Evolutionary conservation across 2,329 filamentous ascomycete species (phyloP).

Genomic region (Pestalotiopsis sp.): DNA sequence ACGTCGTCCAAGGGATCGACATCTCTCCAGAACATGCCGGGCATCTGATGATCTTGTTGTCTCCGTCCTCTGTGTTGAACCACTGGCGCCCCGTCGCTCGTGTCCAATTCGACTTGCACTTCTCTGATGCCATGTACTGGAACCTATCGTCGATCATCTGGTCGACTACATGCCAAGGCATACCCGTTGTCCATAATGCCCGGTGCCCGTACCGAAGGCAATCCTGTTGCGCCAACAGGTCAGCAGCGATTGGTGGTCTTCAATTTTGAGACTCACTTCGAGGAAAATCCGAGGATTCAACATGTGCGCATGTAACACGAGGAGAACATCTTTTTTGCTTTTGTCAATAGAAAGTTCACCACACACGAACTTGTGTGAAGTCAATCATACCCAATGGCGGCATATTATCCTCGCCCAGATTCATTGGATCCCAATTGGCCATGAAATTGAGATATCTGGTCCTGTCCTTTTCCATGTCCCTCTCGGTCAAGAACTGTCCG

Average conservation of each 20-base stretch:
- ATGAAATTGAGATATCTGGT: conserved; percentile 8
- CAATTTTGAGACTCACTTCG: neutral
- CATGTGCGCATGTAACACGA: conserved; percentile 9
- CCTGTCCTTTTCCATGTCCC: conserved; percentile 10
- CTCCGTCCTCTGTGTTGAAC: conserved; percentile 1
- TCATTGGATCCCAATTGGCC: conserved; percentile 10
- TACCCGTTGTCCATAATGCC: conserved; percentile 7
- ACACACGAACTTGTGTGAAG: neutral
- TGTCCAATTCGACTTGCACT: conserved; percentile 1
- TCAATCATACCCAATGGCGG: conserved; percentile 2
- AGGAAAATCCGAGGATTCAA: conserved; percentile 4
- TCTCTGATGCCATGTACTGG: neutral
- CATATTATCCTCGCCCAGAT: conserved; percentile 3
- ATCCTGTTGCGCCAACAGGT: neutral
- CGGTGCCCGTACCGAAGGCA: conserved; percentile 5
- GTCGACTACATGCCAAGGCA: neutral
- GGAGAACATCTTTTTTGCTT: conserved; percentile 1
- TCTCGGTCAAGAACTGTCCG: conserved; percentile 5
- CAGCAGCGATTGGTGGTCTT: neutral
- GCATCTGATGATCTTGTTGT: neutral
- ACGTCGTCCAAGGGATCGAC: conserved; percentile 2
- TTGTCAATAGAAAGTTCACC: neutral
- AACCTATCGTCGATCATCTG: conserved; percentile 4
- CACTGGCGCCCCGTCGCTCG: neutral
- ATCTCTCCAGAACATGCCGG: conserved; percentile 2